Conservation (phyloP, 805 yeast species). For the Kuraishia cidri region DNA sequence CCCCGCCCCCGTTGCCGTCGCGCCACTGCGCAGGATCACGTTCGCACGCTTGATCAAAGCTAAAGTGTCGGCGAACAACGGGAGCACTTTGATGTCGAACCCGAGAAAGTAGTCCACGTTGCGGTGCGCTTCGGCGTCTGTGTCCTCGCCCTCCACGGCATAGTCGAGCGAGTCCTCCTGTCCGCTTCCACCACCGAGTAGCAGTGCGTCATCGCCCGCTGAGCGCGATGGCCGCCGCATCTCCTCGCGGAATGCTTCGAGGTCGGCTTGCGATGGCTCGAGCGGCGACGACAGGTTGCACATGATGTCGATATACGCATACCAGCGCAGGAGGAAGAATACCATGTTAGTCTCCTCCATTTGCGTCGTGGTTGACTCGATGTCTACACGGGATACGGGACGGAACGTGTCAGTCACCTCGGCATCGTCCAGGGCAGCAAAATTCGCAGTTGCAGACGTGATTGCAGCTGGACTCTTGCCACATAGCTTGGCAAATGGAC, state of each 20-base stretch:
- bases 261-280: conserved; percentile 16
- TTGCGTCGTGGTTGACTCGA: background rate
- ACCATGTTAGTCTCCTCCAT: conserved; percentile 22
- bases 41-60: conserved; percentile 24
- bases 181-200: background rate
- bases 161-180: background rate
- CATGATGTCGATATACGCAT: conserved; percentile 56
- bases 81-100: conserved; percentile 53
- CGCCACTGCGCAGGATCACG: conserved; percentile 3
- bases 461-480: background rate
- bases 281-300: conserved; percentile 52
- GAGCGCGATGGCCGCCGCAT: background rate
- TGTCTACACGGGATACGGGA: background rate
- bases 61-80: conserved; percentile 43
- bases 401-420: background rate
- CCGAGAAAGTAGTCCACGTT: conserved; percentile 60
- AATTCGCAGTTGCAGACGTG: background rate
- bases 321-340: conserved; percentile 59
- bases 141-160: background rate
- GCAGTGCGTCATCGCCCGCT: background rate
- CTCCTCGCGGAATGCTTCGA: conserved; percentile 5
- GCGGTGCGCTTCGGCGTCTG: conserved; percentile 14
- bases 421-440: background rate
- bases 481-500: conserved; percentile 17
- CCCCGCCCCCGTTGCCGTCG: background rate